phyloP scores from a whole-genome alignment of 2,329 filamentous ascomycete species.

The Exophiala calicioides region DNA sequence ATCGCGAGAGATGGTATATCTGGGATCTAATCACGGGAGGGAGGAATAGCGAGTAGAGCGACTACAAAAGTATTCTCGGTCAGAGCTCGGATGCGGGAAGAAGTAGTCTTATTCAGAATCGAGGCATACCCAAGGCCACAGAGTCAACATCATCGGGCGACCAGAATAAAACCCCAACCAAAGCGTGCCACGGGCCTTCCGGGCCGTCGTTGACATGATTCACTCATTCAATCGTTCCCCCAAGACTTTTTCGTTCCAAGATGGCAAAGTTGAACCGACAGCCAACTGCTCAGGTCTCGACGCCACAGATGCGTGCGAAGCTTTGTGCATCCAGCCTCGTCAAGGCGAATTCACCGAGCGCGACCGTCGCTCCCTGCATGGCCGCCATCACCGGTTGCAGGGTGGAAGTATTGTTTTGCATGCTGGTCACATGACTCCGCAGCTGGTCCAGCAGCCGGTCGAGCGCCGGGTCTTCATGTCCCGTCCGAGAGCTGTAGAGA shows the following conservation, averaged over 20 bases:
- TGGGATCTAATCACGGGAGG: too few relatives aligned
- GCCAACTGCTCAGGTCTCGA: neutral
- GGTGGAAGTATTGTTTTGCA: slow-evolving; percentile 42
- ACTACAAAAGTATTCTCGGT: too few relatives aligned
- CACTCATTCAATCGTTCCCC: neutral
- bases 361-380: slow-evolving; percentile 13
- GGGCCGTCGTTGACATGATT: too few relatives aligned
- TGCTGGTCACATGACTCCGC: slow-evolving; percentile 46
- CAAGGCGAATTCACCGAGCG: slow-evolving; percentile 17
- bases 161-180: too few relatives aligned
- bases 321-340: slow-evolving; percentile 6
- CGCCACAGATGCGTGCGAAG: slow-evolving; percentile 4
- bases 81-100: too few relatives aligned
- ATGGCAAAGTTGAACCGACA: neutral
- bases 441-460: slow-evolving; percentile 42
- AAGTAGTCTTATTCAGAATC: too few relatives aligned
- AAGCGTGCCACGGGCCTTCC: too few relatives aligned
- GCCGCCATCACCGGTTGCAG: slow-evolving; percentile 18
- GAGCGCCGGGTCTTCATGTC: slow-evolving; percentile 40
- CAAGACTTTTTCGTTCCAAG: neutral
- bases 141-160: too few relatives aligned
- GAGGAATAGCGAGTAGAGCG: too few relatives aligned
- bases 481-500: neutral
- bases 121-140: too few relatives aligned
- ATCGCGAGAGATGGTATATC: too few relatives aligned